A percentile compares a stretch with the other conserved stretches of the same genome.
Conservation (phyloP, 192 early-diverging fungal species). For the Entomortierella parvispora region DNA sequence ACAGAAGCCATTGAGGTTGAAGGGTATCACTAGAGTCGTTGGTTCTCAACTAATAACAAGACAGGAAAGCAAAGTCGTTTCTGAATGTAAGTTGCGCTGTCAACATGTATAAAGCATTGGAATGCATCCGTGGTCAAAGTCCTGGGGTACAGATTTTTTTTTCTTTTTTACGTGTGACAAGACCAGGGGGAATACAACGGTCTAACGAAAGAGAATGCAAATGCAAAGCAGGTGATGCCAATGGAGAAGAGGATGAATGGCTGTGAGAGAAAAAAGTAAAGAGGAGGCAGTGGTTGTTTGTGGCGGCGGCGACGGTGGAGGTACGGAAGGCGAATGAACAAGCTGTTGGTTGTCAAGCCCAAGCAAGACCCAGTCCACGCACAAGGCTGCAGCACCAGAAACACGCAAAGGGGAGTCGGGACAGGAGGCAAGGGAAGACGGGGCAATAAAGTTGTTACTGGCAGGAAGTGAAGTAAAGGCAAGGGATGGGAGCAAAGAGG, state of each 20-base stretch:
- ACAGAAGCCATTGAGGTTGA: neutral
- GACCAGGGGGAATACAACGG: neutral
- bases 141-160: too few species aligned
- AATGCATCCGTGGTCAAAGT: too few species aligned
- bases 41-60: too few species aligned
- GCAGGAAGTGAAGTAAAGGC: neutral
- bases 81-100: too few species aligned
- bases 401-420: neutral
- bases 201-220: neutral
- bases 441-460: neutral
- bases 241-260: neutral
- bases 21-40: neutral
- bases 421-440: neutral
- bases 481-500: neutral
- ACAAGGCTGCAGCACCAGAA: neutral
- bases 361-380: neutral
- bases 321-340: neutral
- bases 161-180: slow-evolving; percentile 1
- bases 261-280: neutral
- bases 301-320: neutral
- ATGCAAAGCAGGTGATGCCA: neutral
- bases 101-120: too few species aligned
- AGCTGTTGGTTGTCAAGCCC: neutral
- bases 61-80: too few species aligned
- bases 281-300: neutral